phyloP scores from a whole-genome alignment of 1,139 yeast genomes.

The Pichia sp. region DNA sequence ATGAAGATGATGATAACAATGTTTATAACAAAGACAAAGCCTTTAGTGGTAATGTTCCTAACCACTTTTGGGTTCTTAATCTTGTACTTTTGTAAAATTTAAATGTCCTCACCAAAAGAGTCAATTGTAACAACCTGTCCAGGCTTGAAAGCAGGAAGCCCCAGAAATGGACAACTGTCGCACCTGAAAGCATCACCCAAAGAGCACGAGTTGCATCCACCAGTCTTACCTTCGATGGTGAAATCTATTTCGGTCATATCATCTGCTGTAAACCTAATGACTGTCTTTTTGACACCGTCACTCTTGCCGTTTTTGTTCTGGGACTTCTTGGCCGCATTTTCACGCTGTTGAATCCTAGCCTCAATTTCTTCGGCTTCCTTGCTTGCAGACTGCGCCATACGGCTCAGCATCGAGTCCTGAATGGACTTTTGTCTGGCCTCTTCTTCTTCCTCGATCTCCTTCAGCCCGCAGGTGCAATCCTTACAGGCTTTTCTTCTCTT shows the following conservation, averaged over 20 bases:
- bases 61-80: background rate
- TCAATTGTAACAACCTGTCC: conserved; percentile 69
- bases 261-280: conserved; percentile 53
- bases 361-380: conserved; percentile 53
- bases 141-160: conserved; percentile 96
- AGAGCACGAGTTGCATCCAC: conserved; percentile 96
- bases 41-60: background rate
- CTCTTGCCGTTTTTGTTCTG: conserved; percentile 34
- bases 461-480: conserved; percentile 95
- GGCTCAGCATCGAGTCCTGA: conserved; percentile 44
- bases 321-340: conserved; percentile 35
- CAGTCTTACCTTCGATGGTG: conserved; percentile 89
- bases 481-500: conserved; percentile 86
- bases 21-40: background rate
- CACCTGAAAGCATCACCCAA: conserved; percentile 97
- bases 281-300: conserved; percentile 22
- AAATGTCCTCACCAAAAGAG: conserved; percentile 45
- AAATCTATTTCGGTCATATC: conserved; percentile 88
- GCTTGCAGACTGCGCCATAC: conserved; percentile 50
- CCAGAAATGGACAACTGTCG: conserved; percentile 95
- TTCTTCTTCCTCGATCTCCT: conserved; percentile 66
- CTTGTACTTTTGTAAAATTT: conserved; percentile 7
- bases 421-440: conserved; percentile 45
- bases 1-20: background rate
- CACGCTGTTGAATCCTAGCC: conserved; percentile 38